phyloP scores from a whole-genome alignment of 805 yeast genomes.

The Candida pini region DNA sequence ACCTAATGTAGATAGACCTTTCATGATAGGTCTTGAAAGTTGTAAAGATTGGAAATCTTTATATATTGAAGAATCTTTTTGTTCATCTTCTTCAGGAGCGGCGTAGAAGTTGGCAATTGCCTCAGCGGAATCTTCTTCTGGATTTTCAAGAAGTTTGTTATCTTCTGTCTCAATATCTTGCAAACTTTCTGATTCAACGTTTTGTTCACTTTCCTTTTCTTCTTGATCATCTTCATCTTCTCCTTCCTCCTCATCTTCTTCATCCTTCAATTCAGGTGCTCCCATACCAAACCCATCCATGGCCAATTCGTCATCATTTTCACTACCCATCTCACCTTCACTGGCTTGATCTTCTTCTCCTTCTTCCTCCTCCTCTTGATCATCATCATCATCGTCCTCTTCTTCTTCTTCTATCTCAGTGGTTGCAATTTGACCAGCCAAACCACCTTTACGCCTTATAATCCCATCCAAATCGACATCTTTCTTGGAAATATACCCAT shows the following conservation, averaged over 20 bases:
- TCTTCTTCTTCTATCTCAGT: constrained; percentile 35
- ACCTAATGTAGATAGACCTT: constrained; percentile 75
- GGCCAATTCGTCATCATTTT: constrained; percentile 34
- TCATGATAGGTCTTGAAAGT: constrained; percentile 84
- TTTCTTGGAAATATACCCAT: constrained; percentile 27
- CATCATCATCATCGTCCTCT: constrained; percentile 29
- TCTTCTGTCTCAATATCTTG: constrained; percentile 23
- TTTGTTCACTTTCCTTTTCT: constrained; percentile 29
- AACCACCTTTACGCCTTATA: constrained; percentile 80
- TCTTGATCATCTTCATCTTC: constrained; percentile 19
- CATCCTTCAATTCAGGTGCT: constrained; percentile 22
- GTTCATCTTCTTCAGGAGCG: constrained; percentile 45
- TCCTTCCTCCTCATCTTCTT: constrained; percentile 25
- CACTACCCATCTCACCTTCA: constrained; percentile 19
- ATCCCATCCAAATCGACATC: constrained; percentile 87
- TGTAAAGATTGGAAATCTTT: constrained; percentile 69
- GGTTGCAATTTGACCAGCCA: constrained; percentile 20
- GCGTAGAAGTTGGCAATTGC: constrained; percentile 79
- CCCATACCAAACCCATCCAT: constrained; percentile 39
- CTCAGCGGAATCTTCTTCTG: constrained; percentile 64
- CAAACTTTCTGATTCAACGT: constrained; percentile 29
- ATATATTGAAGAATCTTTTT: constrained; percentile 39
- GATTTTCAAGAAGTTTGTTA: constrained; percentile 14
- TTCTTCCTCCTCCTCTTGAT: constrained; percentile 33
- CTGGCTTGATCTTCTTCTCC: constrained; percentile 26